Conservation (phyloP, 805 yeast genomes). For the Candida tibetensis region DNA sequence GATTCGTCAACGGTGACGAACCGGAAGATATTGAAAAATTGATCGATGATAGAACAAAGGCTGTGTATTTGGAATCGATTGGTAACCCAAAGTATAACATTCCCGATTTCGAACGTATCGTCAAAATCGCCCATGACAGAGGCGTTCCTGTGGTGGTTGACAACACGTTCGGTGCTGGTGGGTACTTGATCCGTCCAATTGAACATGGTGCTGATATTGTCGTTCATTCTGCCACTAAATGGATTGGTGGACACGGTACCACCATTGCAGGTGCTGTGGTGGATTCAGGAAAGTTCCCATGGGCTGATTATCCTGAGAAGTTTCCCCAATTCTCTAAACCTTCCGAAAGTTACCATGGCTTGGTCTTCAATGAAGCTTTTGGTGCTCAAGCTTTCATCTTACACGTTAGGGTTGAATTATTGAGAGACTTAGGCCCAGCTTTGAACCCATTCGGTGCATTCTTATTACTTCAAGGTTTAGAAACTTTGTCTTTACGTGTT, state of each 20-base stretch:
- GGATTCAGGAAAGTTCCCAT: conserved; percentile 91
- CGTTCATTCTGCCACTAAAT: conserved; percentile 92
- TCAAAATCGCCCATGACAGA: conserved; percentile 74
- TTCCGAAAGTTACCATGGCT: conserved; percentile 91
- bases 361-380: conserved; percentile 74
- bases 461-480: conserved; percentile 85
- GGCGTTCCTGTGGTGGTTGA: conserved; percentile 92
- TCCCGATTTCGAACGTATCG: conserved; percentile 82
- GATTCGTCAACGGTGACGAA: conserved; percentile 82
- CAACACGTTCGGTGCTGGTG: conserved; percentile 97
- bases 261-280: conserved; percentile 90
- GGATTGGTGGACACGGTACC: conserved; percentile 98
- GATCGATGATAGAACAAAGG: conserved; percentile 84
- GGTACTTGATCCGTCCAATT: conserved; percentile 78
- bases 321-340: conserved; percentile 92
- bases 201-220: conserved; percentile 90
- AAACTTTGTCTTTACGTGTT: conserved; percentile 88
- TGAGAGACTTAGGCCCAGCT: conserved; percentile 91
- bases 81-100: conserved; percentile 92
- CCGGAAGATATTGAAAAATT: conserved; percentile 67
- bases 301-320: conserved; percentile 79
- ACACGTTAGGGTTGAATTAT: conserved; percentile 76
- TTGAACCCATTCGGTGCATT: conserved; percentile 87
- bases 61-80: conserved; percentile 83
- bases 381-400: conserved; percentile 78